These are phyloP conservation scores for Trichoderma atroviride DNA, from an alignment of 2,329 filamentous ascomycete genomes.

Conservation along the genomic window DNA sequence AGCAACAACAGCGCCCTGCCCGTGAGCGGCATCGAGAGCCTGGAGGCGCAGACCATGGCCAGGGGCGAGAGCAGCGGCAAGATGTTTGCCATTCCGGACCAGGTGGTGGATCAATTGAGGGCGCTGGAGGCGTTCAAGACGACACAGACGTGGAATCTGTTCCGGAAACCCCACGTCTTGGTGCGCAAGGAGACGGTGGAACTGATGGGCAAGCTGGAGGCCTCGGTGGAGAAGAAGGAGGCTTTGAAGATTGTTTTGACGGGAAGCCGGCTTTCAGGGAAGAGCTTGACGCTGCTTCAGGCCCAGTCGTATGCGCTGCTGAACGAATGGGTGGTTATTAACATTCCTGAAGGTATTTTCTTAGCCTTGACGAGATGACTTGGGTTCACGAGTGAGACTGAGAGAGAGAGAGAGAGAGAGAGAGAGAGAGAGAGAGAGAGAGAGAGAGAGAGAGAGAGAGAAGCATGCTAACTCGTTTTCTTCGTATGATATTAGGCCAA, in stretches of 20 bases:
- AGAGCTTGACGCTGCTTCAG: slow-evolving; percentile 85
- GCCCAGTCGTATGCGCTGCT: slow-evolving; percentile 78
- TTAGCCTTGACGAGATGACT: not conserved
- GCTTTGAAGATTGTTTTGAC: slow-evolving; percentile 68
- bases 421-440: too few relatives aligned
- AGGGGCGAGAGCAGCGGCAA: slow-evolving; percentile 61
- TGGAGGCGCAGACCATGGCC: slow-evolving; percentile 59
- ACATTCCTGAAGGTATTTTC: slow-evolving; percentile 79
- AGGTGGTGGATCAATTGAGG: slow-evolving; percentile 76
- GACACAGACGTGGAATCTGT: slow-evolving; percentile 85
- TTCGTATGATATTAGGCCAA: slow-evolving; percentile 53
- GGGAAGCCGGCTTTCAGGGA: slow-evolving; percentile 76
- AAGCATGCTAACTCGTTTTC: not conserved
- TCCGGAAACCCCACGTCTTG: slow-evolving; percentile 77
- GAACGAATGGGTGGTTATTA: slow-evolving; percentile 86
- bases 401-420: too few relatives aligned
- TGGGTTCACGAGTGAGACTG: not conserved
- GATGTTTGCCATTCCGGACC: slow-evolving; percentile 69
- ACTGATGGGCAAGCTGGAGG: slow-evolving; percentile 65
- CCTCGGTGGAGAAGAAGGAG: slow-evolving; percentile 55
- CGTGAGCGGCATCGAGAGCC: slow-evolving; percentile 66
- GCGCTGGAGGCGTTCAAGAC: slow-evolving; percentile 89
- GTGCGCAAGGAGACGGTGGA: slow-evolving; percentile 77
- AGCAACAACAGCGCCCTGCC: slow-evolving; percentile 92
- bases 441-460: too few relatives aligned